Evolutionary conservation across 805 yeast genomes (phyloP).

Genomic region (Lachancea sp.): DNA sequence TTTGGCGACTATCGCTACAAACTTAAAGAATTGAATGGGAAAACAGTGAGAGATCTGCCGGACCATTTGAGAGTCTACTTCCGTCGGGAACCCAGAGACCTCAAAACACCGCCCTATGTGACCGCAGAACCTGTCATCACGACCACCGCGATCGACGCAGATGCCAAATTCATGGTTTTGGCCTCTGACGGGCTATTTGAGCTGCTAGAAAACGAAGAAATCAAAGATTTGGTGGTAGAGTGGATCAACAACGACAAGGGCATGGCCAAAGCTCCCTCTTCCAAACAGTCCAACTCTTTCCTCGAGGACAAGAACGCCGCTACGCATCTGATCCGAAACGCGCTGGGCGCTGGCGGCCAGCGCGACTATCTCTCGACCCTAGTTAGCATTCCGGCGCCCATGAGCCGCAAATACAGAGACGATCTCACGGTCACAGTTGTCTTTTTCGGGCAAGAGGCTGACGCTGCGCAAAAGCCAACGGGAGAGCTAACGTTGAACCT

Average conservation of each 20-base stretch:
- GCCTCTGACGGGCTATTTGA: conserved; percentile 95
- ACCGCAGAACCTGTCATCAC: conserved; percentile 94
- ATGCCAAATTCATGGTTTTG: conserved; percentile 78
- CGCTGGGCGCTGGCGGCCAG: conserved; percentile 81
- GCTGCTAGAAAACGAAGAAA: conserved; percentile 85
- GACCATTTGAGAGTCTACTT: conserved; percentile 78
- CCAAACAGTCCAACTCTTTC: conserved; percentile 36
- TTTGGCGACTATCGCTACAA: conserved; percentile 97
- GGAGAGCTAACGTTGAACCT: conserved; percentile 21
- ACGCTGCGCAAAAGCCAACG: conserved; percentile 7
- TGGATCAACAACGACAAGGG: conserved; percentile 71
- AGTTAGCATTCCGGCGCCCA: conserved; percentile 85
- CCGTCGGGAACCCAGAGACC: conserved; percentile 60
- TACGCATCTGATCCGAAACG: conserved; percentile 90
- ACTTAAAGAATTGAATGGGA: conserved; percentile 50
- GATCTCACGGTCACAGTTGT: conserved; percentile 94
- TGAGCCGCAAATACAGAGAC: conserved; percentile 87
- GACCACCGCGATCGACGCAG: conserved; percentile 65
- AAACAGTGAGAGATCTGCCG: conserved; percentile 51
- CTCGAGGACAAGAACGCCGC: conserved; percentile 84
- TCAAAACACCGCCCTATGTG: conserved; percentile 91
- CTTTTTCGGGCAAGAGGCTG: conserved; percentile 71
- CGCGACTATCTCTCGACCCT: conserved; percentile 83
- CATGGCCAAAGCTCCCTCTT: no score
- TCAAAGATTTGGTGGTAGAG: conserved; percentile 82